phyloP scores from a whole-genome alignment of 192 early-diverging fungal species.

The Paraglomus brasilianum region DNA sequence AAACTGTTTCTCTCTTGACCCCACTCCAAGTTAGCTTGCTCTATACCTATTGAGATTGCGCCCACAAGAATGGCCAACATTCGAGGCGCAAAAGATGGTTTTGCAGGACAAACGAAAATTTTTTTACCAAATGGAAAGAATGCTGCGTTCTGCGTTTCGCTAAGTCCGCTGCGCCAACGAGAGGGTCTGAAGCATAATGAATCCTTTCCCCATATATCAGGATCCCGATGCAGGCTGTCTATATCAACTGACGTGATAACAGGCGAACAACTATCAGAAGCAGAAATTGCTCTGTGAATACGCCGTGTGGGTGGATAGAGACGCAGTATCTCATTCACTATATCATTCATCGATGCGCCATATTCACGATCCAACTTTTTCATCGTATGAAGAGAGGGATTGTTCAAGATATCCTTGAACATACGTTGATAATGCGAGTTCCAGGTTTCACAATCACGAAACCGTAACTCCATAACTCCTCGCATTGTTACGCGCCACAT shows the following conservation, averaged over 20 bases:
- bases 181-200: not conserved
- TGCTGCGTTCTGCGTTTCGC: no score
- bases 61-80: no score
- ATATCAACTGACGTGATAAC: not conserved
- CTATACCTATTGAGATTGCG: no score
- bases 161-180: no score
- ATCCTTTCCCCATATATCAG: slow-evolving; percentile 3
- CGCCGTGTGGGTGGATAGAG: slow-evolving; percentile 13
- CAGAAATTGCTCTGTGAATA: not conserved
- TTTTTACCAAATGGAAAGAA: no score
- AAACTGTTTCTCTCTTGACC: no score
- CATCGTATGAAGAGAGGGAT: not conserved
- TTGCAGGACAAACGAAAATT: no score
- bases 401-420: not conserved
- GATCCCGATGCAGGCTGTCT: slow-evolving; percentile 11
- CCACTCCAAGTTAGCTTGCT: no score
- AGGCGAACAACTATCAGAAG: no score
- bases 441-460: not conserved
- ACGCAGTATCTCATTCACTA: slow-evolving; percentile 4
- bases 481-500: slow-evolving; percentile 17
- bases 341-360: not conserved
- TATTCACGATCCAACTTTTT: no score
- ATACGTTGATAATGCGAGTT: not conserved
- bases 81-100: no score
- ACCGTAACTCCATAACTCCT: slow-evolving; percentile 2